Base-by-base conservation (phyloP, 2,329 filamentous ascomycete species). In the Aureobasidium sp. region DNA sequence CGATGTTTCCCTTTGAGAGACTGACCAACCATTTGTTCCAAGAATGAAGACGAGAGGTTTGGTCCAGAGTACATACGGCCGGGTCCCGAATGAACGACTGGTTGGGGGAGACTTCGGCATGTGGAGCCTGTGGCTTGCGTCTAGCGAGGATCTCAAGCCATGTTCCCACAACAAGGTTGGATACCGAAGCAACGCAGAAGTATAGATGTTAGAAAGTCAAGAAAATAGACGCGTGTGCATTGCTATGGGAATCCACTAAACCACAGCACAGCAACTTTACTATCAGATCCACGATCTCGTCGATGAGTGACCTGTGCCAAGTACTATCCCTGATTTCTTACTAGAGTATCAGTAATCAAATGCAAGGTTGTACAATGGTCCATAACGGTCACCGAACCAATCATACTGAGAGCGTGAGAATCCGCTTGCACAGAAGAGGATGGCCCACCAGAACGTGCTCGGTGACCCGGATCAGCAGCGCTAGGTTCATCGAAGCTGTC, bases 401-500 rank as follows among this genome's bases (percentile, higher is more conserved):
- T 55, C 38, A 57, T 5, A 15, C 27, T 15, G n/a, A 19, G 11
- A 11, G 13, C n/a, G 38, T 42, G 8, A 10, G n/a, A 31, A 4
- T 23, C 37, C 51, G 38, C 38, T 25, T 31, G 19, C 21, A 25
- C 37, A 43, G n/a, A 29, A 2, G 31, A 54, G n/a, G 37, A 23
- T 11, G 21, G 19, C 33, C 33, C 37, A 33, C 17, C 35, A 53
- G 23, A 29, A n/a, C 35, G 38, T 55, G 35, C 21, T 35, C 23
- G 4, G 19, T 46, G 40, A 7, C 17, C 53, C 53, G 53, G 40
- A 27, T 57, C 53, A 37, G 23, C 49, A 21, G 27, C 38, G 37
- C 51, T 23, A 57, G 51, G 40, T 38, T 37, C 25, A 49, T 58
- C 33, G 21, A 49, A 58, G 33, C 17, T 57, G 43, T 58, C 42